phyloP scores from a whole-genome alignment of 78 protist species.

The Pigoraptor vietnamica region DNA sequence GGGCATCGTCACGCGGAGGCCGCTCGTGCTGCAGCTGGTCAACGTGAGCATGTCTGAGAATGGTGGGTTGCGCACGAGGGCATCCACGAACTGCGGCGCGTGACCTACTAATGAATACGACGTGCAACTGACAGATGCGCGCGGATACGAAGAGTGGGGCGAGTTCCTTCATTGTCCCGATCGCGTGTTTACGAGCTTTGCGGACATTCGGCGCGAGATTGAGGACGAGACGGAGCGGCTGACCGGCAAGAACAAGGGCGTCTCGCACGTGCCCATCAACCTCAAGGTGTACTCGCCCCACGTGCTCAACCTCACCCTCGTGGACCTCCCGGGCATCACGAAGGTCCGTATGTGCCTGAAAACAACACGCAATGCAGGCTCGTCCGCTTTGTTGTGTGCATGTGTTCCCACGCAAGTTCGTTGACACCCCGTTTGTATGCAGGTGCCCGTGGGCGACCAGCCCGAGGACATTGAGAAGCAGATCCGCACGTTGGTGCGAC shows the following conservation, averaged over 20 bases:
- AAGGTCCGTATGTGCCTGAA: no score
- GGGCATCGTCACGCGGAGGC: conserved; percentile 96
- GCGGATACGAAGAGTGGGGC: conserved; percentile 57
- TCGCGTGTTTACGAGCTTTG: conserved; percentile 71
- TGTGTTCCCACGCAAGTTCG: no score
- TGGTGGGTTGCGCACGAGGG: no score
- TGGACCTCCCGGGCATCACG: conserved; percentile 90
- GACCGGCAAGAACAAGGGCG: conserved; percentile 79
- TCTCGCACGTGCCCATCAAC: conserved; percentile 82
- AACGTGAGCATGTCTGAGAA: no score
- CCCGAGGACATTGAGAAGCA: conserved; percentile 78
- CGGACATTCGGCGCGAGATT: conserved; percentile 74
- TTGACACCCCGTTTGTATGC: neutral
- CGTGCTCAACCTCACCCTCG: conserved; percentile 78
- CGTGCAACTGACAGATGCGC: no score
- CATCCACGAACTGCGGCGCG: no score
- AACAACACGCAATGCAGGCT: neutral
- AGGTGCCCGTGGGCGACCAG: conserved; percentile 93
- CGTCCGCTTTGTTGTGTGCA: neutral
- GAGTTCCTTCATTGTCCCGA: conserved; percentile 83
- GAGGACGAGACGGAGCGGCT: conserved; percentile 77
- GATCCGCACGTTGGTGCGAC: conserved; percentile 55
- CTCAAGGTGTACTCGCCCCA: conserved; percentile 82
- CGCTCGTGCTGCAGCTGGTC: conserved; percentile 90
- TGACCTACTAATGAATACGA: no score